Percentiles rank a stretch among this genome's conserved stretches.
phyloP scores from a whole-genome alignment of 1,139 yeast genomes.

The Yamadazyma buinensis region DNA sequence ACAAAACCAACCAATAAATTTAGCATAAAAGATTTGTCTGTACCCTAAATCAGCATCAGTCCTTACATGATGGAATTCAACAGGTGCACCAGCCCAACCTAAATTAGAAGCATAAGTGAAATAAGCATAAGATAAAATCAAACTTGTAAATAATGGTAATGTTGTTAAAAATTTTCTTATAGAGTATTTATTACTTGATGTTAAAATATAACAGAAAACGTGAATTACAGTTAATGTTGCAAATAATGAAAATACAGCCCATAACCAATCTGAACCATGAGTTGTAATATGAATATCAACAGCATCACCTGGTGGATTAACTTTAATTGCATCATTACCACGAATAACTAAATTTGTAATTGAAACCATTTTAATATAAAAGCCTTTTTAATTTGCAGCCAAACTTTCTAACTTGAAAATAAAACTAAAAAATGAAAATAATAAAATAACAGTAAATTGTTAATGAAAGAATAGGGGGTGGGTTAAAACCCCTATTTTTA shows the following conservation, averaged over 20 bases:
- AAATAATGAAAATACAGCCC: conserved; percentile 60
- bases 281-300: conserved; percentile 51
- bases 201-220: conserved; percentile 34
- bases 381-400: conserved; percentile 4
- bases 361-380: conserved; percentile 9
- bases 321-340: conserved; percentile 44
- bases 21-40: conserved; percentile 64
- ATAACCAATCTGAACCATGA: conserved; percentile 68
- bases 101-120: conserved; percentile 65
- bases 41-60: conserved; percentile 30
- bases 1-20: conserved; percentile 67
- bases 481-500: no score
- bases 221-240: conserved; percentile 40
- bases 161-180: conserved; percentile 41
- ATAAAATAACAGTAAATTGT: no score
- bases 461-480: no score
- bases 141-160: conserved; percentile 43
- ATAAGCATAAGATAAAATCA: conserved; percentile 49
- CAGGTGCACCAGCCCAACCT: conserved; percentile 55
- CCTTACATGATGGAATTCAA: conserved; percentile 54
- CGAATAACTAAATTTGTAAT: conserved; percentile 13
- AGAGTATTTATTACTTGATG: conserved; percentile 30
- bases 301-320: conserved; percentile 41
- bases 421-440: no score
- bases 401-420: no score